Evolutionary conservation across 1,284 basidiomycete species (phyloP).

Genomic region (Apiotrichum sp.): DNA sequence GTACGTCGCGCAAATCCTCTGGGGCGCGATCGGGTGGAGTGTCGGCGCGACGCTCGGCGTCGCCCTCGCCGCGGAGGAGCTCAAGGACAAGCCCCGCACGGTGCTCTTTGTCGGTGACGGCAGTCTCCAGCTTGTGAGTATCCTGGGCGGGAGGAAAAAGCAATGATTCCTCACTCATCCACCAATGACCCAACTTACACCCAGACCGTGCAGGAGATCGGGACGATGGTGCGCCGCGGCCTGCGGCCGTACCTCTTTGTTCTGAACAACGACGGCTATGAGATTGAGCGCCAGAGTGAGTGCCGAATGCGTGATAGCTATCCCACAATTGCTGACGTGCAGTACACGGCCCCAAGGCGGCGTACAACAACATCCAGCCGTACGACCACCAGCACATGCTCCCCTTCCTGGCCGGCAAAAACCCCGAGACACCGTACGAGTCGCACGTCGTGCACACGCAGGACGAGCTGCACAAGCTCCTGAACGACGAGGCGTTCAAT

Average conservation of each 20-base stretch:
- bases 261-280: slow-evolving; percentile 84
- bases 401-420: slow-evolving; percentile 36
- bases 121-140: slow-evolving; percentile 49
- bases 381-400: slow-evolving; percentile 48
- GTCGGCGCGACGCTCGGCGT: slow-evolving; percentile 54
- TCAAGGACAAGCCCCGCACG: slow-evolving; percentile 56
- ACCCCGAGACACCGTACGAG: slow-evolving; percentile 15
- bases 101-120: slow-evolving; percentile 75
- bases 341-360: slow-evolving; percentile 42
- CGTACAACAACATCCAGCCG: slow-evolving; percentile 48
- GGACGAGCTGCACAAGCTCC: slow-evolving; percentile 54
- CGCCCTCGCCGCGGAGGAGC: slow-evolving; percentile 64
- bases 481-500: slow-evolving; percentile 39
- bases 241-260: slow-evolving; percentile 48
- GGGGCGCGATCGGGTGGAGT: slow-evolving; percentile 42
- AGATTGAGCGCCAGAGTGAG: slow-evolving; percentile 76
- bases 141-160: no score
- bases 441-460: slow-evolving; percentile 37
- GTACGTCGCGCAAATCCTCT: slow-evolving; percentile 60
- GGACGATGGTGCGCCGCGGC: slow-evolving; percentile 49
- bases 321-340: slow-evolving; percentile 14
- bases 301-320: slow-evolving; percentile 25
- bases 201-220: slow-evolving; percentile 49
- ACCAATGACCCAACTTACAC: neutral
- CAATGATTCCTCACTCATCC: neutral